These are phyloP conservation scores for Fusarium stilboides DNA, from an alignment of 2,329 filamentous ascomycete genomes.

Conservation along the genomic window DNA sequence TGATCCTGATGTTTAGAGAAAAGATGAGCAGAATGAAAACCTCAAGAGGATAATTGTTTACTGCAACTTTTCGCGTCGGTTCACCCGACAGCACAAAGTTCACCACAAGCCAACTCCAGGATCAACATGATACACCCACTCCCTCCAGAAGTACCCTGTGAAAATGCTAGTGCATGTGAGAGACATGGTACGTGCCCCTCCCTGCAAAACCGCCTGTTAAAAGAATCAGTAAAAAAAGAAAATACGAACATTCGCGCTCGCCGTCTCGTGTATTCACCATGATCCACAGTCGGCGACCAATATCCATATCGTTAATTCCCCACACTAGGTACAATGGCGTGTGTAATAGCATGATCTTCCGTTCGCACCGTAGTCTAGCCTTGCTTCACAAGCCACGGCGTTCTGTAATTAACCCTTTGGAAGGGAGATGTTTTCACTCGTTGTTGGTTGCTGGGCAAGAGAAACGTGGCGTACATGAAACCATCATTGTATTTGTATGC, in stretches of 20 bases:
- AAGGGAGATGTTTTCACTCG: slow-evolving; percentile 11
- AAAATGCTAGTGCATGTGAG: too few species aligned
- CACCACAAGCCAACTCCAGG: slow-evolving; percentile 7
- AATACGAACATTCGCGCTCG: slow-evolving; percentile 21
- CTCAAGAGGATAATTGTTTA: slow-evolving; percentile 18
- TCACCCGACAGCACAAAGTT: slow-evolving; percentile 29
- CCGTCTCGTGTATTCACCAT: neutral
- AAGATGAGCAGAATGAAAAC: neutral
- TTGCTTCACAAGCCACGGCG: slow-evolving; percentile 16
- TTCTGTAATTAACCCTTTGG: slow-evolving; percentile 16
- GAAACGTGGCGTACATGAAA: slow-evolving; percentile 12
- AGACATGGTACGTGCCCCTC: neutral
- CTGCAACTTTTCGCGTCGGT: slow-evolving; percentile 13
- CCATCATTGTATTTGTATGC: neutral
- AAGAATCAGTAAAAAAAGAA: neutral
- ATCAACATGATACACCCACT: slow-evolving; percentile 27
- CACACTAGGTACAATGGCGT: neutral
- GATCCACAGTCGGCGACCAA: neutral
- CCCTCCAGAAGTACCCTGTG: slow-evolving; percentile 8
- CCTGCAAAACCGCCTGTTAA: neutral
- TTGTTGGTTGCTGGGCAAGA: slow-evolving; percentile 12
- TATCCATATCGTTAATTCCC: neutral
- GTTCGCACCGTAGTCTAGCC: slow-evolving; percentile 23
- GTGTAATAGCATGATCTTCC: neutral
- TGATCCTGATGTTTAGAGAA: neutral